These are phyloP conservation scores for Stentor coeruleus DNA, from an alignment of 73 alveolate species.

Conservation along the genomic window DNA sequence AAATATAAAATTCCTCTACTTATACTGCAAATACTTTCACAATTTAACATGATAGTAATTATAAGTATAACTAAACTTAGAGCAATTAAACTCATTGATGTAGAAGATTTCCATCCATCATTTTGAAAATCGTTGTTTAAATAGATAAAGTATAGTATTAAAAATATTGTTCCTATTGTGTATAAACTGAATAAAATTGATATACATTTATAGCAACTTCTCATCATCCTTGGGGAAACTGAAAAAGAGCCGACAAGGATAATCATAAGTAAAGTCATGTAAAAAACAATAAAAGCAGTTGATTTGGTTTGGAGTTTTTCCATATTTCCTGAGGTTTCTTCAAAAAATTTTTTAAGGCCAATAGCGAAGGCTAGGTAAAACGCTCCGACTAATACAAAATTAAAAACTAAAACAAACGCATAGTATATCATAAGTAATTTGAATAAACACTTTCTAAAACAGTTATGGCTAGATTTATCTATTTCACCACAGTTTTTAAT, in stretches of 20 bases:
- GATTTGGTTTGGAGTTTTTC: not conserved
- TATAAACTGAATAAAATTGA: not conserved
- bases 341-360: not conserved
- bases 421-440: not conserved
- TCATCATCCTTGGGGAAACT: not conserved
- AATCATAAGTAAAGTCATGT: not conserved
- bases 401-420: not conserved
- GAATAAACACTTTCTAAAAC: not conserved
- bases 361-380: not conserved
- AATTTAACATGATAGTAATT: not conserved
- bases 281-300: not conserved
- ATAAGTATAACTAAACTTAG: not conserved
- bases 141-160: not conserved
- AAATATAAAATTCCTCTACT: conserved; percentile 36
- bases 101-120: not conserved
- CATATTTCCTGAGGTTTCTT: not conserved
- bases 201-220: no score
- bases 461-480: not conserved
- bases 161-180: not conserved
- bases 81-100: not conserved
- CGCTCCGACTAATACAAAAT: not conserved
- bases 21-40: not conserved
- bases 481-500: not conserved
- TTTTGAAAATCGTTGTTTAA: not conserved
- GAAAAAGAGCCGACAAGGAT: not conserved